Evolutionary conservation across 2,329 filamentous ascomycete genomes (phyloP), one percentile per base, ranked within the genome.

Genomic region (Aspergillus novofumigatus): DNA sequence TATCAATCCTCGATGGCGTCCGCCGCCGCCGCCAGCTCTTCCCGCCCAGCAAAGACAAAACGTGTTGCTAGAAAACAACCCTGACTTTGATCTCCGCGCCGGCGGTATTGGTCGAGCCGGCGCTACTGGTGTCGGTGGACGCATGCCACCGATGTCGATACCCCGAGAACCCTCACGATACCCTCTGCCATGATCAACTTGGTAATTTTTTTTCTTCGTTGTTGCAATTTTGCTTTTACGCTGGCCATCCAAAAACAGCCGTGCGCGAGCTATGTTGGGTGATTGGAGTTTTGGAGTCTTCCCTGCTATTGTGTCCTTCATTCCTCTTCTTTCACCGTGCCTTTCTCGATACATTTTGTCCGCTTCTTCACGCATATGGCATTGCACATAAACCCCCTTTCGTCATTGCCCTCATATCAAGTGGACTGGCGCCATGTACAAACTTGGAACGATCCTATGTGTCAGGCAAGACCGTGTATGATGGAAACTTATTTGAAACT

Each of bases 1-100:
- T 1, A 79, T 97, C 54, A 97, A 97, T 72, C 93, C 92, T 6
- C 86, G 87, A 59, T 97, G 93, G 92, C 85, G 78, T 67, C 64
- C 79, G 73, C 62, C 75, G 65, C 64, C 77, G 67, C 68, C 76
- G 55, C 77, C 75, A 21, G 73, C 44, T 23, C 44, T 77, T 41
- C 63, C 63, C 11, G 53, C 50, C 17, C 82, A 80, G 67, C 78
- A 84, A 65, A 83, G 83, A 59, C 85, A 88, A 64, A 90, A 95
- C 64, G 81, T 92, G 51, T 77, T 96, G 42, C 79, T 96, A 58
- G 86, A 87, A 66, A 86, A 81, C 48, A 96, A 96, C 68, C 92
- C 92, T 0, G 92, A 97, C 72, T 97, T 97, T 75, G 83, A 88
- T 62, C 72, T 97, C 28, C 87, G 86, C 20, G 64, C 63, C 4